phyloP scores from a whole-genome alignment of 2,329 filamentous ascomycete genomes.

The Aspergillus nomiae region DNA sequence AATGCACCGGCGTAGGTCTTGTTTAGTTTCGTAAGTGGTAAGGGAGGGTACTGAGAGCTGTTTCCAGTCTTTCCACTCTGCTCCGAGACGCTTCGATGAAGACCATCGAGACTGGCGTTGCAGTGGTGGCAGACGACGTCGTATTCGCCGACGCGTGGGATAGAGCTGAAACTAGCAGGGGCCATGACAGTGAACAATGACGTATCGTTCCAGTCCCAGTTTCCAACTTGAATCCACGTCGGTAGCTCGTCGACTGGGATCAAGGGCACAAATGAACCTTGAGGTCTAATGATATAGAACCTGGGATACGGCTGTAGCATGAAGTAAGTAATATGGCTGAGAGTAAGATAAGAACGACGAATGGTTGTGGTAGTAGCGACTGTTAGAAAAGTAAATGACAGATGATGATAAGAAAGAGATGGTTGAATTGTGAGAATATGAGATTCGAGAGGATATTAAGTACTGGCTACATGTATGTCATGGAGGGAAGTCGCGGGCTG shows the following conservation, averaged over 20 bases:
- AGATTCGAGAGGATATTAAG: not conserved
- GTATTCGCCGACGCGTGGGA: constrained; percentile 35
- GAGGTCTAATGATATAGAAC: constrained; percentile 44
- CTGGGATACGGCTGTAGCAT: constrained; percentile 31
- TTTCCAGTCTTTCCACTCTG: constrained; percentile 9
- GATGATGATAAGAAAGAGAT: not conserved
- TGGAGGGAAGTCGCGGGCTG: not conserved
- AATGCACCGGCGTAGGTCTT: not conserved
- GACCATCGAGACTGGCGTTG: constrained; percentile 21
- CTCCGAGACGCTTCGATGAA: constrained; percentile 29
- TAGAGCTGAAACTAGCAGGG: constrained; percentile 22
- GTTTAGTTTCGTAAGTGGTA: not conserved
- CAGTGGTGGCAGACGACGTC: constrained; percentile 38
- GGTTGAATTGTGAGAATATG: not conserved
- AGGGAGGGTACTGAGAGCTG: not conserved
- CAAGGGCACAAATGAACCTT: constrained; percentile 39
- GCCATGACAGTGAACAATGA: constrained; percentile 23
- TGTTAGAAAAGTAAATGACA: not conserved
- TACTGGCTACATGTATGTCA: not conserved
- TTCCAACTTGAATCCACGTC: constrained; percentile 33
- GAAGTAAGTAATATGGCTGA: constrained; percentile 6
- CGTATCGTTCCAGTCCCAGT: constrained; percentile 23
- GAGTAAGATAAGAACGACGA: constrained; percentile 5
- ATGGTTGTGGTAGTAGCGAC: not conserved
- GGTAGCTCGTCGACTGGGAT: constrained; percentile 49